Percentiles rank a stretch among this genome's conserved stretches.
These are phyloP conservation scores for Amanita subjunquillea DNA, from an alignment of 768 basidiomycete species.

Conservation along the genomic window DNA sequence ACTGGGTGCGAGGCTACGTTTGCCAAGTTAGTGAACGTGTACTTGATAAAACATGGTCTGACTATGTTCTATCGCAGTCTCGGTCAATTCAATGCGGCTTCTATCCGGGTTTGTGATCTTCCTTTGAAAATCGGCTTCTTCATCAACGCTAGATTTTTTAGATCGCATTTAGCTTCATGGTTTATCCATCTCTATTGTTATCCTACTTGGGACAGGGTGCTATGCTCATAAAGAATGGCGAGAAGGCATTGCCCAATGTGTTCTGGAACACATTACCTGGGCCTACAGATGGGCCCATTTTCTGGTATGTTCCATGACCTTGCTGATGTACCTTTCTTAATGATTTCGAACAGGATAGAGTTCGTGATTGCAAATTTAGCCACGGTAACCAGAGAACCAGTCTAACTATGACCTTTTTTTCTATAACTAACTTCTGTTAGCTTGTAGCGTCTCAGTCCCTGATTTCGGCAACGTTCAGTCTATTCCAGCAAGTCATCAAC, in stretches of 20 bases:
- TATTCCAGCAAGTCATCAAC: constrained; percentile 56
- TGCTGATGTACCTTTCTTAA: not conserved
- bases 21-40: constrained; percentile 36
- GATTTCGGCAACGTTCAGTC: constrained; percentile 58
- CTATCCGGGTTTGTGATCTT: constrained; percentile 35
- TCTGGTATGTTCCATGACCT: constrained; percentile 32
- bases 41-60: not conserved
- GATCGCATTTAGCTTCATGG: constrained; percentile 41
- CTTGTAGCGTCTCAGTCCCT: constrained; percentile 56
- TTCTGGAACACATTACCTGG: constrained; percentile 64
- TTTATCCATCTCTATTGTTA: constrained; percentile 50
- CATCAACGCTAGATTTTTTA: constrained; percentile 9
- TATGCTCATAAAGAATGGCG: constrained; percentile 40
- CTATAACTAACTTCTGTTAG: constrained; percentile 16
- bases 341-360: constrained; percentile 32
- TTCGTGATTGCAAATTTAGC: constrained; percentile 55
- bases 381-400: constrained; percentile 30
- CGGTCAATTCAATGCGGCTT: constrained; percentile 54
- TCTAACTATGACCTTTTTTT: not conserved
- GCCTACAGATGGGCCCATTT: constrained; percentile 36
- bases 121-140: not conserved
- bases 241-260: constrained; percentile 36
- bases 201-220: constrained; percentile 70
- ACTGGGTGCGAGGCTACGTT: constrained; percentile 65
- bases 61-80: constrained; percentile 24